Evolutionary conservation across 1,139 yeast genomes (phyloP), one percentile per base, ranked within the genome.

Genomic region (Torulaspora pretoriensis): DNA sequence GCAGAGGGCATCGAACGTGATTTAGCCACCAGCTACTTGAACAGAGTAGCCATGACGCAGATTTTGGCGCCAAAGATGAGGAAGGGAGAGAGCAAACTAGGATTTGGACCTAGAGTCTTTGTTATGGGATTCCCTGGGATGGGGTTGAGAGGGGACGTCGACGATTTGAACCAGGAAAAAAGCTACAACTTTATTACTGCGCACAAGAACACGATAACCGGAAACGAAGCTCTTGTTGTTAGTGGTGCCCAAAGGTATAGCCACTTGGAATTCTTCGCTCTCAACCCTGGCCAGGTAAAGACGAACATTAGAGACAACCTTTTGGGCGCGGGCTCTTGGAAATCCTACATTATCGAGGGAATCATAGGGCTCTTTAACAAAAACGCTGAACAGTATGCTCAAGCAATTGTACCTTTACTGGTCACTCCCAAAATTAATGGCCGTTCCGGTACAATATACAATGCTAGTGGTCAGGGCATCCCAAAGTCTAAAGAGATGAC

Each of bases 121-220:
- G 30, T 63, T 8, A 64, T 67, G 68, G 72, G 67, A 1, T 68
- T 47, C 42, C 72, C 72, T 2, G 72, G 72, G 3, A 48, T 51
- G 13, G 57, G 56, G 22, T 52, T 62, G 38, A 10, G 59, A 35
- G 72, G 72, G 4, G 46, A 50, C 5, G 50, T 58, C 23, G 63
- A 63, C 12, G 69, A 68, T 47, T 46, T 67, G 40, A 68, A 68
- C 45, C 58, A 60, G n/a, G 69, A 65, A 17, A 54, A 57, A 31
- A 43, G 46, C 1, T 68, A 68, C 47, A 53, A 55, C 4, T 54
- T 55, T 8, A 37, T 50, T 31, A 44, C 40, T 10, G 60, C 69
- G 2, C 72, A 69, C 46, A 59, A 61, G 66, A 67, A 55, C 40
- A 68, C 72, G 0, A 71, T 69, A 13, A 71, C 71, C 4, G 70